Base-by-base conservation (phyloP, 371 early-diverging fungal species). In the Apophysomyces ossiformis region DNA sequence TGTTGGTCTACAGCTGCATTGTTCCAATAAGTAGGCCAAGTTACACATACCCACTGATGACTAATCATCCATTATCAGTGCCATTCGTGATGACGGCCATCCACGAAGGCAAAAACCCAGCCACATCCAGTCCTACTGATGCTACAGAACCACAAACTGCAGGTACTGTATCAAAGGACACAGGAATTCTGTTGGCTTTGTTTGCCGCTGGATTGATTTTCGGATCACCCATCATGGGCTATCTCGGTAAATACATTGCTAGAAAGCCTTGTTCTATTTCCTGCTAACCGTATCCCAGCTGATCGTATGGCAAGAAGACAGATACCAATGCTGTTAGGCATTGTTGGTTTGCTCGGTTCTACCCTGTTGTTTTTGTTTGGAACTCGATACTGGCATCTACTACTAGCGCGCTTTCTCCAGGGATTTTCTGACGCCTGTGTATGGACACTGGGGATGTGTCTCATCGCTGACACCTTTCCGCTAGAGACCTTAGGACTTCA, bases 1-100 rank as follows among this genome's bases (percentile, higher is more conserved):
- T 90, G 68, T 69, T 86, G 15, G 78, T 87, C 36, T 94, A 93
- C 69, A 88, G 89, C 43, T 83, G 92, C 63, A 81, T 92, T 70
- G 87, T 93, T 9, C 93, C 94, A 6, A 86, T 93, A 57, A 83
- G 75, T 75, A 71, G 50, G 69, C 57, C 7, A 7, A 16, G 4
- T 7, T 18, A 47, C 47, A 18, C 47, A 18, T 7, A n/a, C 1
- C 15, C 18, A 26, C 54, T 61, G 11, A n/a, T 37, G 44, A 15
- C 44, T 16, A 16, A 61, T 45, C 13, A 36, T 37, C 16, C 32
- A 26, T 26, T 36, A 50, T 2, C 36, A 76, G 76, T 92, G 71
- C 94, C 94, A 2, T 78, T 81, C 57, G 84, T 92, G 12, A 81
- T 93, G 26, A 77, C 79, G 46, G 78, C 83, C 26, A 71, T 82